A percentile compares a stretch with the other conserved stretches of the same genome.
These are phyloP conservation scores for Plantago lanceolata DNA, from an alignment of 305 asterid species.

Conservation along the genomic window DNA sequence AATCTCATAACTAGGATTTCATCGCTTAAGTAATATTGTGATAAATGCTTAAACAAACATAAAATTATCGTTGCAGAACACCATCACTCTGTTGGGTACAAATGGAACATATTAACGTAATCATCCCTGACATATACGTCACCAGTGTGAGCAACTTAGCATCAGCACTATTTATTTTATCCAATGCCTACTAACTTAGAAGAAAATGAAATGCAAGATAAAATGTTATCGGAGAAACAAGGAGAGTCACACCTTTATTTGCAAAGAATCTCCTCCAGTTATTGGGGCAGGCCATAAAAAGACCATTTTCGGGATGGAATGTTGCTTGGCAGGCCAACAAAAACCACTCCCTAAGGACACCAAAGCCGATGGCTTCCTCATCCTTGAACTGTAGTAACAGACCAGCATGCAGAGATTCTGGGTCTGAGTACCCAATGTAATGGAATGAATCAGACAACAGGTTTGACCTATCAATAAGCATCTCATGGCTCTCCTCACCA, in stretches of 20 bases:
- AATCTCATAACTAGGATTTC: too few relatives aligned
- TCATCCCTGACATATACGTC: too few relatives aligned
- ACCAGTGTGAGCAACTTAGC: too few relatives aligned
- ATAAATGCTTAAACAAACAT: too few relatives aligned
- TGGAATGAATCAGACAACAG: constrained; percentile 74
- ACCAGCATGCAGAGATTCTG: constrained; percentile 60
- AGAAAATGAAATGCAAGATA: constrained; percentile 11
- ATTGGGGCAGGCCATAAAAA: constrained; percentile 45
- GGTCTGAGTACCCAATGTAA: constrained; percentile 57
- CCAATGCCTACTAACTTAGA: neutral
- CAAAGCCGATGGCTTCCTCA: constrained; percentile 91
- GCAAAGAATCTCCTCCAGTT: constrained; percentile 42
- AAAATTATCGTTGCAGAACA: too few relatives aligned
- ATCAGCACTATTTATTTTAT: neutral
- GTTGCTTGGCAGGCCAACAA: constrained; percentile 58
- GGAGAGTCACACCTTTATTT: constrained; percentile 29
- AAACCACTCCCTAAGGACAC: constrained; percentile 95
- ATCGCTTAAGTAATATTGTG: too few relatives aligned
- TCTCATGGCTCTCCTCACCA: constrained; percentile 68
- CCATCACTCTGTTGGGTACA: too few relatives aligned
- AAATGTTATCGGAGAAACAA: neutral
- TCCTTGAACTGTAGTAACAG: constrained; percentile 83
- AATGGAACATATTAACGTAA: too few relatives aligned
- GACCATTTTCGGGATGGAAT: constrained; percentile 54
- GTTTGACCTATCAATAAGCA: constrained; percentile 83